phyloP scores from a whole-genome alignment of 2,329 filamentous ascomycete species.

The Corynespora cassiicola region DNA sequence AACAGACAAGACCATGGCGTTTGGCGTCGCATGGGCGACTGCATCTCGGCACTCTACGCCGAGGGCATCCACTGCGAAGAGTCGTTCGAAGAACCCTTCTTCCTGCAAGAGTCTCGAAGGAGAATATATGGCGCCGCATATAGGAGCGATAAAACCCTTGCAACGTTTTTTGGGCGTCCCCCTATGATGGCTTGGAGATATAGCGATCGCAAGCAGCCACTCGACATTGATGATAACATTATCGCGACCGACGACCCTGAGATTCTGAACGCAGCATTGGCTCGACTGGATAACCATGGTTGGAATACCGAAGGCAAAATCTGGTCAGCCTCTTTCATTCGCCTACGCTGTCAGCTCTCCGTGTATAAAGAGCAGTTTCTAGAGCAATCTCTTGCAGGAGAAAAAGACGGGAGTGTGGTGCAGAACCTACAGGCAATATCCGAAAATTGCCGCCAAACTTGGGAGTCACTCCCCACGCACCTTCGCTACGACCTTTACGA shows the following conservation, averaged over 20 bases:
- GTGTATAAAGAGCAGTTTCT: constrained; percentile 39
- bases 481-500: constrained; percentile 43
- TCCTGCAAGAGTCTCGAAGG: constrained; percentile 38
- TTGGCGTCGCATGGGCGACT: constrained; percentile 40
- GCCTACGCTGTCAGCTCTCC: constrained; percentile 32
- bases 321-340: constrained; percentile 31
- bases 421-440: constrained; percentile 38
- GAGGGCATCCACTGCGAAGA: constrained; percentile 44
- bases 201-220: constrained; percentile 35
- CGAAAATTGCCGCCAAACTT: constrained; percentile 30
- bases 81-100: constrained; percentile 34
- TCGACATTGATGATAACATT: constrained; percentile 39
- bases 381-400: constrained; percentile 39
- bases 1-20: constrained; percentile 38
- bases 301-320: constrained; percentile 40
- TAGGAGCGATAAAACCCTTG: constrained; percentile 40
- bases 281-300: constrained; percentile 34
- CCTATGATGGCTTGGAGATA: constrained; percentile 43
- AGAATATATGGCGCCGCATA: constrained; percentile 37
- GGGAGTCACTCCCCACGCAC: constrained; percentile 36
- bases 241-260: constrained; percentile 30
- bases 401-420: constrained; percentile 34
- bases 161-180: constrained; percentile 43
- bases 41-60: constrained; percentile 34
- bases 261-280: constrained; percentile 30